phyloP scores from a whole-genome alignment of 805 yeast species.

The Wickerhamomyces kurtzmanii region DNA sequence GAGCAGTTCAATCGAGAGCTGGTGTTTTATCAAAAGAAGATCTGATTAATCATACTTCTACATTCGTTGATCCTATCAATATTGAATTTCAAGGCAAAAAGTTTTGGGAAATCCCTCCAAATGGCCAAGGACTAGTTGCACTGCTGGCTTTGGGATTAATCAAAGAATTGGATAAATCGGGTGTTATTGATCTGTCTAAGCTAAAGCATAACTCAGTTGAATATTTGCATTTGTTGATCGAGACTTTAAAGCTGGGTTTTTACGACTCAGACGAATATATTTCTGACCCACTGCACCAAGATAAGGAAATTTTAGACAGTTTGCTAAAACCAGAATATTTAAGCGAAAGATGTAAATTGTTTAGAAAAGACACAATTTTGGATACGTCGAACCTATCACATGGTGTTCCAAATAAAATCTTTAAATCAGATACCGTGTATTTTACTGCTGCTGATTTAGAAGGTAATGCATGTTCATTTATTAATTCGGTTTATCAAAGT shows the following conservation, averaged over 20 bases:
- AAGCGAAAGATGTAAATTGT: conserved; percentile 35
- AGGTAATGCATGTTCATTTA: conserved; percentile 78
- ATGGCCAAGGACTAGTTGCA: conserved; percentile 75
- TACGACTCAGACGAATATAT: conserved; percentile 69
- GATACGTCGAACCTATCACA: conserved; percentile 31
- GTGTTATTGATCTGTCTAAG: conserved; percentile 29
- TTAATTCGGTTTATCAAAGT: conserved; percentile 59
- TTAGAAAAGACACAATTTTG: conserved; percentile 27
- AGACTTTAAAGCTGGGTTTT: conserved; percentile 62
- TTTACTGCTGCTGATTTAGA: conserved; percentile 52
- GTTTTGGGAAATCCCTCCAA: conserved; percentile 81
- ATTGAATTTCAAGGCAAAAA: conserved; percentile 40
- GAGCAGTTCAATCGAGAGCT: conserved; percentile 39
- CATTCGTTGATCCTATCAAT: conserved; percentile 56
- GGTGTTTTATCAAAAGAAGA: conserved; percentile 51
- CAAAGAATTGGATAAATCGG: conserved; percentile 37
- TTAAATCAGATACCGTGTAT: conserved; percentile 63
- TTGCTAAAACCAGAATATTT: conserved; percentile 43
- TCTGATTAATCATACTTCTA: conserved; percentile 44
- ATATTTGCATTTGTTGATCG: conserved; percentile 61
- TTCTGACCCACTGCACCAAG: conserved; percentile 43
- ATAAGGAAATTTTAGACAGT: conserved; percentile 23
- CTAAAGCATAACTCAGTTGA: conserved; percentile 59
- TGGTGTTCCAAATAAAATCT: conserved; percentile 48
- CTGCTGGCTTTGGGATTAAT: conserved; percentile 60